Base-by-base conservation (phyloP, 1,139 yeast species). In the Arxiozyma slooffiae region DNA sequence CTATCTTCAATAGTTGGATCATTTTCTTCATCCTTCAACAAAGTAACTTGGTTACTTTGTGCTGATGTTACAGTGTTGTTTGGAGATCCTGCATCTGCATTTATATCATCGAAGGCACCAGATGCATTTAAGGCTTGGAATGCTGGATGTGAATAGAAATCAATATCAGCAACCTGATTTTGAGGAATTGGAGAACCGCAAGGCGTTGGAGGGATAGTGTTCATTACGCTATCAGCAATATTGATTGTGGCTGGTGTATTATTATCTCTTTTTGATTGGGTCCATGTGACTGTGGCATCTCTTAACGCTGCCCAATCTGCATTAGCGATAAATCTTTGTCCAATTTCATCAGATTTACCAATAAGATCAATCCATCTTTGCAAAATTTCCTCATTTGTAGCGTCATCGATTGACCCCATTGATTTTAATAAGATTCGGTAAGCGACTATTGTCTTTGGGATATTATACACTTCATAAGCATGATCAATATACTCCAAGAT, bases 261-360 rank as follows among this genome's bases (percentile, higher is more conserved):
- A 39, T 48, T 51, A 20, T 56, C 60, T 43, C 57, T 48, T 20
- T 59, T 52, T 20, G 53, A 50, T 52, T 62, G 68, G 24, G 67
- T 60, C 67, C 68, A 67, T 48, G 78, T 76, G 46, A 84, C 76
- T 7, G 92, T 84, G 16, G 92, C 85, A 66, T 82, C 88, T 69
- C 90, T 77, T 53, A 89, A 71, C 1, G 96, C 86, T 47, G 90
- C 82, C 92, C 95, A 86, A 69, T 87, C 95, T 24, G 92, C 94
- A 61, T 80, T 80, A 11, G 95, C 92, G 58, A 82, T 81, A 60
- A 81, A 82, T 39, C 66, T 69, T 67, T 77, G 79, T 7, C 79
- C 78, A 50, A 75, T 74, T 22, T 69, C 66, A 54, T 82, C 87
- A 58, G 82, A 76, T 53, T 74, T 71, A 16, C 63, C 53, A 48